phyloP scores from a whole-genome alignment of 2,329 filamentous ascomycete genomes.

The Verticillium nubilum region DNA sequence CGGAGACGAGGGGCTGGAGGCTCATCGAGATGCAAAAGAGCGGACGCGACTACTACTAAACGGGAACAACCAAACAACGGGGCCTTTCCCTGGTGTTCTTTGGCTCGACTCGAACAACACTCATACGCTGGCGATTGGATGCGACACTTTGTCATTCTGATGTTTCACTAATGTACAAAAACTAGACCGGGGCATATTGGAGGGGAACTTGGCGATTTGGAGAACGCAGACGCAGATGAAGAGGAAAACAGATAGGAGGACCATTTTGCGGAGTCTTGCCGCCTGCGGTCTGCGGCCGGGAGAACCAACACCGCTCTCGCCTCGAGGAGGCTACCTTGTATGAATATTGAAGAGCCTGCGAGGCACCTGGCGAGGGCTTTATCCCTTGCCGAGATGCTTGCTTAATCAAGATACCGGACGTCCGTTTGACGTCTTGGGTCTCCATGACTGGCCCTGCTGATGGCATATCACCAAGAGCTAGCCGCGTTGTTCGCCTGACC shows the following conservation, averaged over 20 bases:
- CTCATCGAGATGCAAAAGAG: conserved; percentile 99
- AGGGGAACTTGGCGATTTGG: conserved; percentile 3
- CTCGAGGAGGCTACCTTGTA: background rate
- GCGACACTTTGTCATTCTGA: background rate
- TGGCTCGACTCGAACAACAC: background rate
- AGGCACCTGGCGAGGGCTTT: background rate
- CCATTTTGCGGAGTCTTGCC: background rate
- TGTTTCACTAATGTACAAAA: conserved; percentile 15
- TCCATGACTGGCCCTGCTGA: too few relatives aligned
- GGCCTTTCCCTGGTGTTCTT: background rate
- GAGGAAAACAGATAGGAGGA: background rate
- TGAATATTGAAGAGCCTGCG: background rate
- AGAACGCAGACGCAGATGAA: conserved; percentile 10
- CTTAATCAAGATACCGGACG: background rate
- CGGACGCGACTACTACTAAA: conserved; percentile 75
- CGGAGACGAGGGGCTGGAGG: conserved; percentile 93
- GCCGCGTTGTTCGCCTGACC: too few relatives aligned
- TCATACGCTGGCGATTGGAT: background rate
- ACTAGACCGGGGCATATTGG: conserved; percentile 9
- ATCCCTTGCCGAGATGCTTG: background rate
- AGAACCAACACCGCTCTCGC: conserved; percentile 3
- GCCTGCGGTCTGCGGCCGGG: background rate
- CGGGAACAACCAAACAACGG: background rate
- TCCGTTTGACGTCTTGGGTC: background rate
- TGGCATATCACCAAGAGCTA: too few relatives aligned